Evolutionary conservation across 1,284 basidiomycete species (phyloP), one percentile per base, ranked within the genome.

Genomic region (Austroboletus novae-zelandiae): DNA sequence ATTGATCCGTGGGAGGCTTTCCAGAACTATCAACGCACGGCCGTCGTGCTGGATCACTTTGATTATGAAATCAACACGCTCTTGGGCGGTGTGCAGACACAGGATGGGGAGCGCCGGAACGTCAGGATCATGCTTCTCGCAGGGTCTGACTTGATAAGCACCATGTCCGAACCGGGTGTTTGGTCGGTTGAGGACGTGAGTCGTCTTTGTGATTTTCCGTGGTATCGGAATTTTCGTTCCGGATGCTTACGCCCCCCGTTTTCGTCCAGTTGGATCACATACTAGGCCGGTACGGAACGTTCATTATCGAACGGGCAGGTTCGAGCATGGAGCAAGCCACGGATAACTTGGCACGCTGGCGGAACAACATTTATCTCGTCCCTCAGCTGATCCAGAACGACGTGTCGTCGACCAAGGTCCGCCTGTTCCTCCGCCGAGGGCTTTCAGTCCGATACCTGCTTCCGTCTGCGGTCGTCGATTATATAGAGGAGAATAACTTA

Each of bases 371-470:
- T 57, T 86, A 94, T 66, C 85, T 98, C 58, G 90, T 97, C 62
- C 88, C 91, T 51, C 96, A 99, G 71, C 83, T 98, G 48, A 98
- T 99, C 60, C 94, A 98, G 71, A 99, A 99, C 69, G 96, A 99
- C 68, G 96, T 99, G 43, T 96, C 93, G 15, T 93, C 89, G 53
- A 97, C 94, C 27, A 98, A 98, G 76, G 93, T 84, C 51, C 84
- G 89, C 40, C 73, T 99, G 36, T 98, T 98, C 72, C 80, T 99
- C 34, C 78, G 93, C 55, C 81, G 96, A 56, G 94, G 95, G 4
- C 87, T 98, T 63, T 94, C 91, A 55, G 94, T 99, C 63, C 89
- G 88, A 58, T 99, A 98, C 70, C 81, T 99, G 31, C 76, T 98
- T 43, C 95, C 96, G 4, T 83, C 89, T 54, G 83, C 86, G 44